Evolutionary conservation across 495 filamentous ascomycete species (phyloP).

Genomic region (Penicillium subrubescens): DNA sequence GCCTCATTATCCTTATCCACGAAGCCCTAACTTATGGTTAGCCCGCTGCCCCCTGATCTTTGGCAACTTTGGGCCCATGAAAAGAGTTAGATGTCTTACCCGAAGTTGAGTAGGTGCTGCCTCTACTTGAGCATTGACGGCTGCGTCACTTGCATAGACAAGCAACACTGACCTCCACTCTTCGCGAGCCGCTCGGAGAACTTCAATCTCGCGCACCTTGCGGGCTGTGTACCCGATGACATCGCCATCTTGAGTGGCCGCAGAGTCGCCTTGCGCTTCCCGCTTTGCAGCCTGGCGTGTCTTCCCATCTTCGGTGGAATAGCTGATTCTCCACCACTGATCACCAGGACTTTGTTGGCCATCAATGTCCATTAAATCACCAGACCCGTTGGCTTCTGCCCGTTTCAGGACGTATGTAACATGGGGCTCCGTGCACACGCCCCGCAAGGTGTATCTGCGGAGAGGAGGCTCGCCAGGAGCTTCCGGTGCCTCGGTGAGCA

Average conservation of each 20-base stretch:
- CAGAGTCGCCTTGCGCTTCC: conserved; percentile 20
- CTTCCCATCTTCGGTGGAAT: conserved; percentile 50
- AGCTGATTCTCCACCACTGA: conserved; percentile 61
- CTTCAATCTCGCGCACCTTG: conserved; percentile 53
- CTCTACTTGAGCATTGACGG: conserved; percentile 36
- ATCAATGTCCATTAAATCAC: conserved; percentile 31
- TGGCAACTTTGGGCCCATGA: neutral
- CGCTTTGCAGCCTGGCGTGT: conserved; percentile 35
- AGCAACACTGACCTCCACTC: conserved; percentile 49
- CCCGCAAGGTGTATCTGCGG: conserved; percentile 53
- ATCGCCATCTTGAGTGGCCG: conserved; percentile 34
- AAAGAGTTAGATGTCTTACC: conserved; percentile 27
- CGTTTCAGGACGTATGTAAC: conserved; percentile 53
- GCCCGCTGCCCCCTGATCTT: neutral
- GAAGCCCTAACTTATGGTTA: conserved; percentile 41
- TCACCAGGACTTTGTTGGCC: conserved; percentile 26
- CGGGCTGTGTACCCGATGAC: conserved; percentile 46
- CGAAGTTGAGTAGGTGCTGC: conserved; percentile 41
- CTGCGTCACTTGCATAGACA: conserved; percentile 54
- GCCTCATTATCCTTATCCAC: conserved; percentile 49
- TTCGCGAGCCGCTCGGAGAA: conserved; percentile 54
- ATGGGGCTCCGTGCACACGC: conserved; percentile 54
- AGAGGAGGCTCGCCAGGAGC: conserved; percentile 45
- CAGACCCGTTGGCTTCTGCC: neutral
- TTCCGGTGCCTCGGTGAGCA: conserved; percentile 57